A percentile compares a stretch with the other conserved stretches of the same genome.
These are phyloP conservation scores for Melaleuca alternifolia DNA, from an alignment of 345 rosid genomes.

Conservation along the genomic window DNA sequence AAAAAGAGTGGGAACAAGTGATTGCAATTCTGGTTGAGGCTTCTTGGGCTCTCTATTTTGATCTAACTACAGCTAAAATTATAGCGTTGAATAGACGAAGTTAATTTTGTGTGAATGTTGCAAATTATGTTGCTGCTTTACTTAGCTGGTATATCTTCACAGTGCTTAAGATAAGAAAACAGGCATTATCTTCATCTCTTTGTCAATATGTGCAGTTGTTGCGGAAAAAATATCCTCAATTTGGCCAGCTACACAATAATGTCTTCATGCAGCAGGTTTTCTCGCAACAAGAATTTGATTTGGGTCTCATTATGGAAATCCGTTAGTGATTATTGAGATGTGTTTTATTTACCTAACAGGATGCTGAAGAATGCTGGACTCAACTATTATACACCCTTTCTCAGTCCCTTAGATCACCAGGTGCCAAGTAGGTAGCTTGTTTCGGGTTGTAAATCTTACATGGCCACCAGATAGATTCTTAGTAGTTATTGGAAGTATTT, in stretches of 20 bases:
- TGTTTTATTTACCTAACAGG: slow-evolving; percentile 30
- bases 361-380: slow-evolving; percentile 99
- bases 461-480: not conserved
- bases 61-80: not conserved
- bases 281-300: not conserved
- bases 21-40: not conserved
- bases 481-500: not conserved
- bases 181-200: not conserved
- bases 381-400: slow-evolving; percentile 90
- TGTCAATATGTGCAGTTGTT: slow-evolving; percentile 41
- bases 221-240: slow-evolving; percentile 91
- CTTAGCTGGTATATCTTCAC: not conserved
- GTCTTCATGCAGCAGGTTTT: slow-evolving; percentile 91
- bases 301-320: not conserved
- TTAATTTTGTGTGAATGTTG: not conserved
- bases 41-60: not conserved
- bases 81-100: not conserved
- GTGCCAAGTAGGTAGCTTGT: slow-evolving; percentile 28
- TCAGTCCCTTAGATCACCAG: slow-evolving; percentile 64
- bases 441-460: not conserved
- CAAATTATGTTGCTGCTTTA: not conserved
- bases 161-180: not conserved
- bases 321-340: not conserved
- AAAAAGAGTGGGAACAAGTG: not conserved
- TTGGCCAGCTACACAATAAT: slow-evolving; percentile 89